These are phyloP conservation scores for Syzygium grande DNA, from an alignment of 345 rosid species.

Conservation along the genomic window DNA sequence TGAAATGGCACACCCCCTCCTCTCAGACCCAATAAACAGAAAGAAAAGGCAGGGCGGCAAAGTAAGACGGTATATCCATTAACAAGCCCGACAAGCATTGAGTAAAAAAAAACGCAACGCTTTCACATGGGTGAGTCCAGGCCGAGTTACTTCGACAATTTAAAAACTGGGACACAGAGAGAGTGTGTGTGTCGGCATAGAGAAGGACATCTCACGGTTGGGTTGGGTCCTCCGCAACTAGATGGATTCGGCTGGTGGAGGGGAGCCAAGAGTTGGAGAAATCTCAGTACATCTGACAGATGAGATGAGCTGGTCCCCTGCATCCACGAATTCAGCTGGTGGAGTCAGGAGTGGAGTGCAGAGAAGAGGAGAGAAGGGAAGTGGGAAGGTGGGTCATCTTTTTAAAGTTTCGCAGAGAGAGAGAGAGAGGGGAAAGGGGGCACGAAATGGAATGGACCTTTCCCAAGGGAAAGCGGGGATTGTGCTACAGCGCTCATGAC, in stretches of 20 bases:
- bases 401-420: neutral
- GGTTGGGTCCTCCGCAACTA: neutral
- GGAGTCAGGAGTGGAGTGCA: neutral
- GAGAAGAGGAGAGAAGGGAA: neutral
- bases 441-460: neutral
- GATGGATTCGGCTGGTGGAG: neutral
- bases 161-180: neutral
- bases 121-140: neutral
- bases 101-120: too few relatives aligned
- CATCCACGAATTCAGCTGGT: neutral
- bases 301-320: neutral
- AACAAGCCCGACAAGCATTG: neutral
- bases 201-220: neutral
- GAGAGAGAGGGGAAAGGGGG: neutral
- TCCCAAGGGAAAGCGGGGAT: neutral
- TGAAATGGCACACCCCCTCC: neutral
- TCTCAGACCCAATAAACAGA: neutral
- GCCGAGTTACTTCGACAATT: neutral
- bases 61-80: neutral
- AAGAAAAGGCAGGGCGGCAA: neutral
- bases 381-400: neutral
- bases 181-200: neutral
- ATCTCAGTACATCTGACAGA: neutral
- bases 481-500: neutral
- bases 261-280: neutral